Conservation (phyloP, 2,329 filamentous ascomycete genomes). For the Alternaria arborescens region DNA sequence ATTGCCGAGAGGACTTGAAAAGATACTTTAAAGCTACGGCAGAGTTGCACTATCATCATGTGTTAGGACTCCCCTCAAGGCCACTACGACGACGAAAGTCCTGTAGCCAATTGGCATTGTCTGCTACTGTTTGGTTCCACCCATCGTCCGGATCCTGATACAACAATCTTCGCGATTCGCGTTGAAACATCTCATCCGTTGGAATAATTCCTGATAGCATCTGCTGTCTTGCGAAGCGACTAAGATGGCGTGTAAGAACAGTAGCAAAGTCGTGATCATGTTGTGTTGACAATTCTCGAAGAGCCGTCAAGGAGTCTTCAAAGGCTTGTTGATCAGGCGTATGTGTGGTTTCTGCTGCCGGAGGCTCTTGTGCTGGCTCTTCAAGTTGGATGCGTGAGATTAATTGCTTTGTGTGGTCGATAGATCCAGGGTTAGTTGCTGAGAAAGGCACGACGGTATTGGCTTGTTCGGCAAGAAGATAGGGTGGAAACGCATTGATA, state of each 20-base stretch:
- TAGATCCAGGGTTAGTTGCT: constrained; percentile 43
- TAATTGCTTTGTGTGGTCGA: constrained; percentile 33
- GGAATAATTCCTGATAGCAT: constrained; percentile 49
- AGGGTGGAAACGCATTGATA: constrained; percentile 57
- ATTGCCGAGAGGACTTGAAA: neutral
- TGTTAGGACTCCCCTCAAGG: neutral
- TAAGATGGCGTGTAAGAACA: constrained; percentile 53
- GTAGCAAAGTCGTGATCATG: constrained; percentile 51
- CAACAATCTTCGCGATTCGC: constrained; percentile 54
- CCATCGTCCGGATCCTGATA: constrained; percentile 55
- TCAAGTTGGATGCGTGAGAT: constrained; percentile 19
- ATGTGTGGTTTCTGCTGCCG: neutral
- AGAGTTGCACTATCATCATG: constrained; percentile 6
- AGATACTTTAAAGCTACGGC: neutral
- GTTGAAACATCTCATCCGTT: constrained; percentile 60
- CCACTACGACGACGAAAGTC: constrained; percentile 11
- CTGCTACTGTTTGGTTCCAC: constrained; percentile 52
- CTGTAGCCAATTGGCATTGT: constrained; percentile 18
- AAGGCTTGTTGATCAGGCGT: neutral
- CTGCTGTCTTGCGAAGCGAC: constrained; percentile 53
- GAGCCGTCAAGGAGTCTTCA: neutral
- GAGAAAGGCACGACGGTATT: constrained; percentile 53
- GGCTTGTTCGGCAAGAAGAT: constrained; percentile 55
- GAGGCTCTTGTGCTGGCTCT: neutral
- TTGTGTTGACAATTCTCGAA: constrained; percentile 15